Evolutionary conservation across 202 grass and related monocot species (phyloP).

Genomic region (Panicum virgatum): DNA sequence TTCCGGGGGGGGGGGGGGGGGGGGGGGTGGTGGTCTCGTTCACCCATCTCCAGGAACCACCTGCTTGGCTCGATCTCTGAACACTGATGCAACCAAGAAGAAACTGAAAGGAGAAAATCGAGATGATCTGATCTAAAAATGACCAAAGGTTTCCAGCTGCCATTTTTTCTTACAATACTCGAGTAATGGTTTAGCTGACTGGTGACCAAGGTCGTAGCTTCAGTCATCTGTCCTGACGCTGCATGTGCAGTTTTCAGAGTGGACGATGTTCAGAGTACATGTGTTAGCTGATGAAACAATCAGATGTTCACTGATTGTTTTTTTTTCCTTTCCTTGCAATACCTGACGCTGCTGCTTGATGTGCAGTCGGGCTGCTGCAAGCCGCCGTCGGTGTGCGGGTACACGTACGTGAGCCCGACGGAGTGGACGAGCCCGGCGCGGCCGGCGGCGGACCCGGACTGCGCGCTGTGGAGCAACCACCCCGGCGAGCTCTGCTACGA

Average conservation of each 20-base stretch:
- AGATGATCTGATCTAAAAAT: neutral
- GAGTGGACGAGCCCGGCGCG: conserved; percentile 54
- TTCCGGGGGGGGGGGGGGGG: no score
- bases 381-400: conserved; percentile 72
- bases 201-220: neutral
- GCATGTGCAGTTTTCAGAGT: neutral
- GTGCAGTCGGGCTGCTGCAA: conserved; percentile 87
- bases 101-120: neutral
- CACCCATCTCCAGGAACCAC: neutral
- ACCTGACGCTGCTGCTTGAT: neutral
- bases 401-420: conserved; percentile 75
- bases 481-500: conserved; percentile 66
- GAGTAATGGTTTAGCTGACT: neutral
- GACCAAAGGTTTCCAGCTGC: neutral
- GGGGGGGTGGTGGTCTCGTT: no score
- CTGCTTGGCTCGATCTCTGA: neutral
- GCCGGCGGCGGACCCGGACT: conserved; percentile 52
- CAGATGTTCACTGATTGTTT: no score
- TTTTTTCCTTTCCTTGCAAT: no score
- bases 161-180: neutral
- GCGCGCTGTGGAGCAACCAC: conserved; percentile 76
- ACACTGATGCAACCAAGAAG: neutral
- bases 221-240: neutral
- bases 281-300: no score
- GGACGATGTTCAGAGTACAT: no score